These are phyloP conservation scores for Rhodotorula sp. DNA, from an alignment of 1,284 basidiomycete species.

Conservation along the genomic window DNA sequence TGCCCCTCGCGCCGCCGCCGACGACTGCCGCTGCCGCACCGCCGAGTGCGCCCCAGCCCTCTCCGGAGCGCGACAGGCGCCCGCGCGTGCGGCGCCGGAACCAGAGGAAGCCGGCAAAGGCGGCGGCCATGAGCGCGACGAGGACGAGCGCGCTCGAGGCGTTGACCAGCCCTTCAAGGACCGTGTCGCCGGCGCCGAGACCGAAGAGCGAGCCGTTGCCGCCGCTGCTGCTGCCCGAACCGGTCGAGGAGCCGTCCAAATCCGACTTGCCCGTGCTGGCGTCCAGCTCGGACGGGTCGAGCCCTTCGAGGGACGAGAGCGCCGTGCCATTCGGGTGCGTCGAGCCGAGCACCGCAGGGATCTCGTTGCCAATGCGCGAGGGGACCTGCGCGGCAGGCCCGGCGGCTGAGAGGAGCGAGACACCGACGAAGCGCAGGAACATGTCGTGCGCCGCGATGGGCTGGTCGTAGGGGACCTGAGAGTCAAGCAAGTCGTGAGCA, in stretches of 20 bases:
- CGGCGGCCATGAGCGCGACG: conserved; percentile 68
- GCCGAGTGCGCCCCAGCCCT: conserved; percentile 23
- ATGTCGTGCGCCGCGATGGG: conserved; percentile 92
- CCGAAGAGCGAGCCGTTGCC: conserved; percentile 37
- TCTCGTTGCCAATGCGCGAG: conserved; percentile 68
- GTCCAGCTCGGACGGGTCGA: conserved; percentile 48
- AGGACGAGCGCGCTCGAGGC: conserved; percentile 83
- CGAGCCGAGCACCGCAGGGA: conserved; percentile 60
- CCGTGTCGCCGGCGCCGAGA: neutral
- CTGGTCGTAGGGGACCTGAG: conserved; percentile 77
- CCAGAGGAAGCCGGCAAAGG: conserved; percentile 73
- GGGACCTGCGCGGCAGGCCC: conserved; percentile 70
- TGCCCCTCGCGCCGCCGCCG: conserved; percentile 55
- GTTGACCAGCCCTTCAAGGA: conserved; percentile 76
- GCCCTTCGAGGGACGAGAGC: conserved; percentile 47
- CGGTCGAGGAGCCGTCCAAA: conserved; percentile 22
- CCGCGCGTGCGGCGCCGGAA: conserved; percentile 55
- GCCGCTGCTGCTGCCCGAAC: conserved; percentile 47
- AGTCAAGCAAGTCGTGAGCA: neutral
- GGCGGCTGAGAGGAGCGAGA: conserved; percentile 71
- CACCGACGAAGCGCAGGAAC: conserved; percentile 92
- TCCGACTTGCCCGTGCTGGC: conserved; percentile 46
- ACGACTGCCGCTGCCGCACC: conserved; percentile 7
- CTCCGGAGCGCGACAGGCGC: conserved; percentile 16
- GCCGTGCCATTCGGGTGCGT: conserved; percentile 46